These are phyloP conservation scores for Buxus sempervirens DNA, from an alignment of 164 flowering plant species.

Conservation along the genomic window DNA sequence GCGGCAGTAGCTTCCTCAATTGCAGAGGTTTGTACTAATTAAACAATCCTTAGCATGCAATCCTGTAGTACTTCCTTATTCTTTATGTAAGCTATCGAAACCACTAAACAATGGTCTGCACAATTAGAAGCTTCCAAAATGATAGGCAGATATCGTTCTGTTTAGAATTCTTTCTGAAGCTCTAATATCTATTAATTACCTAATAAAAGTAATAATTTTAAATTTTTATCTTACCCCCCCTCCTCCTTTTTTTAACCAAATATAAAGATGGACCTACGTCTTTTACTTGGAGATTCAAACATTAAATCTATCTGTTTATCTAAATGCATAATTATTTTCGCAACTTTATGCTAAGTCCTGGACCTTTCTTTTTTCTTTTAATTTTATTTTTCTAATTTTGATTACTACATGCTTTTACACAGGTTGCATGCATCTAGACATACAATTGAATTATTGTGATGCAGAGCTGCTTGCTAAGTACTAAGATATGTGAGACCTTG, in stretches of 20 bases:
- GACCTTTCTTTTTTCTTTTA: neutral
- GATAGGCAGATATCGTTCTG: neutral
- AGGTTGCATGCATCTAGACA: neutral
- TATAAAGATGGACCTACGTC: too few species aligned
- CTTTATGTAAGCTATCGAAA: neutral
- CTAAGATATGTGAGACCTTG: neutral
- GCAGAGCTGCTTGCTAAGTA: neutral
- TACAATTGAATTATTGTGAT: too few species aligned
- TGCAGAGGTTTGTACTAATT: slow-evolving; percentile 72
- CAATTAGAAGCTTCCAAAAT: neutral
- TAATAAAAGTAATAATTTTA: too few species aligned
- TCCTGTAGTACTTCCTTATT: neutral
- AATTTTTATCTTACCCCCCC: too few species aligned
- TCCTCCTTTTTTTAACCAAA: too few species aligned
- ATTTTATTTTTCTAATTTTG: neutral
- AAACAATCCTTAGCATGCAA: neutral
- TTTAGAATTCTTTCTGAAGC: neutral
- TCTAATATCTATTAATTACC: neutral
- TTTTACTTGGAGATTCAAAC: neutral
- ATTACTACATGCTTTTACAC: neutral
- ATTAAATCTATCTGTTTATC: neutral
- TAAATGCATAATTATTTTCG: neutral
- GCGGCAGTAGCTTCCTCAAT: slow-evolving; percentile 94
- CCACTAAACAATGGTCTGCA: neutral
- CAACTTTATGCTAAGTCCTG: neutral